Conservation (phyloP, 164 flowering plant species). For the Chimonanthus salicifolius region DNA sequence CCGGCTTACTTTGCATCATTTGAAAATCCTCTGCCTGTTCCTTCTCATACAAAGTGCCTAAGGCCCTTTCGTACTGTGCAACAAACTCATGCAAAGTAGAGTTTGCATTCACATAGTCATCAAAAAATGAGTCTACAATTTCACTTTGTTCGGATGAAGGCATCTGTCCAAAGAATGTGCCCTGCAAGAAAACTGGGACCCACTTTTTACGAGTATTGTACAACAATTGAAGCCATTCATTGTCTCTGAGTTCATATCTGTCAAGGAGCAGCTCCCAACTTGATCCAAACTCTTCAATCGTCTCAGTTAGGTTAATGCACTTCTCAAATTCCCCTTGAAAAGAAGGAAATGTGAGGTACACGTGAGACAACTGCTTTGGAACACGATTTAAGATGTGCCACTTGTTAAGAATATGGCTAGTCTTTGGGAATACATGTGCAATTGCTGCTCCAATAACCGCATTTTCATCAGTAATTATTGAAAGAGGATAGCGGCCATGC, state of each 20-base stretch:
- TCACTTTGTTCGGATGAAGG: slow-evolving; percentile 34
- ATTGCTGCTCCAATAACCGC: slow-evolving; percentile 28
- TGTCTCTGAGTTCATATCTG: slow-evolving; percentile 45
- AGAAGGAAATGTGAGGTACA: slow-evolving; percentile 25
- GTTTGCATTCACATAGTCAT: slow-evolving; percentile 65
- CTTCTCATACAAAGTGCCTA: slow-evolving; percentile 40
- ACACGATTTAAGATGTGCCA: slow-evolving; percentile 41
- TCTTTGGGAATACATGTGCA: slow-evolving; percentile 30
- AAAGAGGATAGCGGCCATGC: slow-evolving; percentile 26
- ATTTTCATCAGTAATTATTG: slow-evolving; percentile 42
- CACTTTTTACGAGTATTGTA: slow-evolving; percentile 47
- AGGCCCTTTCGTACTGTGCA: slow-evolving; percentile 52
- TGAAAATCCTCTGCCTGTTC: slow-evolving; percentile 60
- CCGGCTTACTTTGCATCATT: slow-evolving; percentile 61
- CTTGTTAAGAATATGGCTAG: slow-evolving; percentile 40
- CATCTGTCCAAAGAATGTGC: slow-evolving; percentile 55
- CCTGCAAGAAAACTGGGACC: slow-evolving; percentile 60
- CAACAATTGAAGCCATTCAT: slow-evolving; percentile 56
- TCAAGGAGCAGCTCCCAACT: slow-evolving; percentile 49
- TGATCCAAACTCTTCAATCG: slow-evolving; percentile 54
- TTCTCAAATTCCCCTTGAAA: slow-evolving; percentile 42
- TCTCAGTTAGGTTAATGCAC: slow-evolving; percentile 33
- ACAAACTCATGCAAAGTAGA: slow-evolving; percentile 45
- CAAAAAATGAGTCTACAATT: slow-evolving; percentile 46
- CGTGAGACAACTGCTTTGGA: slow-evolving; percentile 31